These are phyloP conservation scores for Acacia crassicarpa DNA, from an alignment of 306 rosid species.

Conservation along the genomic window DNA sequence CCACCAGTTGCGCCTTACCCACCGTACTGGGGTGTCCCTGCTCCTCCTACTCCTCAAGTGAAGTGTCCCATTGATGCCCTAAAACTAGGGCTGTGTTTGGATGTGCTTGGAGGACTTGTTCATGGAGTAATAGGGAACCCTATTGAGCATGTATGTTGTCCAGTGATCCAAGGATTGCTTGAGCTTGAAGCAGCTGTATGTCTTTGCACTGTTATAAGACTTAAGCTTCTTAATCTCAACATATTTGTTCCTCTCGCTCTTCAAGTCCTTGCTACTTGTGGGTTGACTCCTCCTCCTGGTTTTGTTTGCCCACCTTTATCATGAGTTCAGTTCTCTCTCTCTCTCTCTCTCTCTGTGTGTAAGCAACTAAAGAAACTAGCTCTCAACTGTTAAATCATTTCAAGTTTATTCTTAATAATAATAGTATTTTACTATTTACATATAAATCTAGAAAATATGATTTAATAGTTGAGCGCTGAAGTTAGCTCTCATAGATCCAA, in stretches of 20 bases:
- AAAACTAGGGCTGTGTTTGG: conserved; percentile 80
- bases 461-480: neutral
- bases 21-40: conserved; percentile 22
- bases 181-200: conserved; percentile 93
- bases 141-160: conserved; percentile 71
- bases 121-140: conserved; percentile 82
- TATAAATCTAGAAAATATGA: neutral
- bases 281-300: conserved; percentile 84
- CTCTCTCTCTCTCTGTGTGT: neutral
- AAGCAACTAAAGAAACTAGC: neutral
- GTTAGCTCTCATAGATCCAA: neutral
- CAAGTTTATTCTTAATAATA: neutral
- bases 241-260: conserved; percentile 82
- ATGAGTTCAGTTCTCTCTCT: neutral
- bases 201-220: conserved; percentile 74
- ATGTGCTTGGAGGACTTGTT: conserved; percentile 78
- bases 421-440: neutral
- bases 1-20: conserved; percentile 59
- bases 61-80: conserved; percentile 79
- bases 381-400: neutral
- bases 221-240: conserved; percentile 75
- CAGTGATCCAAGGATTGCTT: conserved; percentile 73
- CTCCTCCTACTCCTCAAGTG: conserved; percentile 1
- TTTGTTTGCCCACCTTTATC: conserved; percentile 83
- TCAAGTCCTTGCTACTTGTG: conserved; percentile 73